Evolutionary conservation across 1,284 basidiomycete genomes (phyloP), one percentile per base, ranked within the genome.

Genomic region (Tylopilus sp.): DNA sequence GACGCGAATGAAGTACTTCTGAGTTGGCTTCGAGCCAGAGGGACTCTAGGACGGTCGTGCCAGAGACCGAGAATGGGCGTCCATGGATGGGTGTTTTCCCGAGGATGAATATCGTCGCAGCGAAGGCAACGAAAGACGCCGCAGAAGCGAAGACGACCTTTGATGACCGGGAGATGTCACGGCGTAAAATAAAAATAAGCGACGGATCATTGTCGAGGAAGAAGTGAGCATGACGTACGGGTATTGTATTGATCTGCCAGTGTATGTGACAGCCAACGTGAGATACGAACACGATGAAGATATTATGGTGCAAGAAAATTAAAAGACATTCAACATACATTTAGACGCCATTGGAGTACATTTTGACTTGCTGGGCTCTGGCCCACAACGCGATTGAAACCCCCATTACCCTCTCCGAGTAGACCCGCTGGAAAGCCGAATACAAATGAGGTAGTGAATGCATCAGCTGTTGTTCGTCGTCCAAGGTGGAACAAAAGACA

Each of bases 1-100:
- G 29, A 9, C 56, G 41, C 13, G 22, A 38, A 39, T 55, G 54
- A 38, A 55, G 33, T 36, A 9, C 24, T 19, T 55, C 36, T 15
- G 54, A 56, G 24, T 56, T 36, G 2, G 54, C 54, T 15, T 56
- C 54, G 9, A 56, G 9, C 54, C 54, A 56, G n/a, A 56, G 32
- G 7, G 24, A 16, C 38, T 56, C 54, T 2, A 56, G 38, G 15
- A 56, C 36, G 16, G 36, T 38, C n/a, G 38, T 39, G n/a, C n/a
- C 32, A 22, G 54, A 26, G 12, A 56, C 26, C 13, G 54, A n/a
- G 5, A 24, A 24, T 16, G 36, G 38, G 44, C 8, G 7, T 26
- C 22, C 36, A 24, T 38, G n/a, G 24, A 10, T 15, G 9, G n/a
- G n/a, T 47, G 19, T 47, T 22, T 8, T 22, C 18, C 44, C 38